These are phyloP conservation scores for Auriculariales sp. DNA, from an alignment of 768 basidiomycete species.

Conservation along the genomic window DNA sequence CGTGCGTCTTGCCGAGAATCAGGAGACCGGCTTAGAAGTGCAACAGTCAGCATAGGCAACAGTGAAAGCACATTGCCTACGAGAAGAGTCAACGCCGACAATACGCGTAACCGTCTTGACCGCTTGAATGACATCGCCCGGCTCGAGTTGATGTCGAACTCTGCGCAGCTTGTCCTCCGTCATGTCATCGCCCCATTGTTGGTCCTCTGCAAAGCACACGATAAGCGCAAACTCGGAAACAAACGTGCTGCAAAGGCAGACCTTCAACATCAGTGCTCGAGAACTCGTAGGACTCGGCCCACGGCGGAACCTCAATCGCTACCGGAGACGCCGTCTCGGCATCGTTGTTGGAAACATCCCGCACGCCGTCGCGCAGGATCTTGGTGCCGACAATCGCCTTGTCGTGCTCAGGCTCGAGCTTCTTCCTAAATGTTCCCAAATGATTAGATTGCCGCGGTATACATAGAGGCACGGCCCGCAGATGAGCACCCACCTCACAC, in stretches of 20 bases:
- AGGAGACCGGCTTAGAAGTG: constrained; percentile 58
- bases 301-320: constrained; percentile 52
- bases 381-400: constrained; percentile 25
- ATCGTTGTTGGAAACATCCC: constrained; percentile 38
- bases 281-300: constrained; percentile 61
- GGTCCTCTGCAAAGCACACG: constrained; percentile 18
- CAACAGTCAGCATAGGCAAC: not conserved
- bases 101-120: constrained; percentile 78
- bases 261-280: constrained; percentile 49
- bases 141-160: constrained; percentile 74
- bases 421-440: constrained; percentile 37
- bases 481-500: constrained; percentile 50
- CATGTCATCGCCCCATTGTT: constrained; percentile 58
- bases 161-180: constrained; percentile 80
- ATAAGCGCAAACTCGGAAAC: not conserved
- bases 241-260: constrained; percentile 12
- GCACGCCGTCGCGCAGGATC: constrained; percentile 29
- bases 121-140: constrained; percentile 80
- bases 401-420: constrained; percentile 51
- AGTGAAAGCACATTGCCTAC: constrained; percentile 28
- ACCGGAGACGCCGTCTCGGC: constrained; percentile 33
- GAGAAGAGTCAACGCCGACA: constrained; percentile 82
- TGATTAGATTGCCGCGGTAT: not conserved
- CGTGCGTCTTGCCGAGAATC: constrained; percentile 69
- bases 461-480: too few species aligned